A percentile compares a stretch with the other conserved stretches of the same genome.
These are phyloP conservation scores for Saxophila tyrrhenica DNA, from an alignment of 495 filamentous ascomycete species.

Conservation along the genomic window DNA sequence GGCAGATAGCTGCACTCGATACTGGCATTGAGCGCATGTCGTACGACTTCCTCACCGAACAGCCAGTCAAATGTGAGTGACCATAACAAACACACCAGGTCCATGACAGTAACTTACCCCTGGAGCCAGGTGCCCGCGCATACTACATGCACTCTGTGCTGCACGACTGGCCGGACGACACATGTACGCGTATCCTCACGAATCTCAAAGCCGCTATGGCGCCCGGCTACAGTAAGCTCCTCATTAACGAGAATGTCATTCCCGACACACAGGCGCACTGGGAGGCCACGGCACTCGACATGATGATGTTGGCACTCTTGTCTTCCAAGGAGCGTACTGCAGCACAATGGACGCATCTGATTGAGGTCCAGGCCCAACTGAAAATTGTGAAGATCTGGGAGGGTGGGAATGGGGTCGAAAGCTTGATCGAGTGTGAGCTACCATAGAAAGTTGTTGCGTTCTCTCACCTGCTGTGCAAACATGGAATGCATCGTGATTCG, in stretches of 20 bases:
- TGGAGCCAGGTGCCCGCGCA: slow-evolving; percentile 21
- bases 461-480: too few species aligned
- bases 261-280: slow-evolving; percentile 33
- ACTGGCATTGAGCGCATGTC: slow-evolving; percentile 27
- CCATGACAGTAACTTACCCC: neutral
- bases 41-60: slow-evolving; percentile 43
- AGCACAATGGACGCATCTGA: slow-evolving; percentile 32
- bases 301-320: slow-evolving; percentile 36
- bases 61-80: slow-evolving; percentile 32
- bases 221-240: slow-evolving; percentile 37
- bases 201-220: slow-evolving; percentile 30
- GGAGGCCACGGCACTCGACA: slow-evolving; percentile 34
- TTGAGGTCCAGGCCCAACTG: too few species aligned
- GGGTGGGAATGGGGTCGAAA: slow-evolving; percentile 1
- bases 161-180: slow-evolving; percentile 17
- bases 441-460: too few species aligned
- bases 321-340: slow-evolving; percentile 30
- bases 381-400: slow-evolving; percentile 34
- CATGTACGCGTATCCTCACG: slow-evolving; percentile 1
- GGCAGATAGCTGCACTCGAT: neutral
- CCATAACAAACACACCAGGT: neutral
- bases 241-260: slow-evolving; percentile 45
- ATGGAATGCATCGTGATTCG: too few species aligned
- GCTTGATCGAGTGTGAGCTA: neutral
- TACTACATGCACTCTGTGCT: slow-evolving; percentile 25